These are phyloP conservation scores for Akanthomyces lecanii DNA, from an alignment of 2,329 filamentous ascomycete species.

Conservation along the genomic window DNA sequence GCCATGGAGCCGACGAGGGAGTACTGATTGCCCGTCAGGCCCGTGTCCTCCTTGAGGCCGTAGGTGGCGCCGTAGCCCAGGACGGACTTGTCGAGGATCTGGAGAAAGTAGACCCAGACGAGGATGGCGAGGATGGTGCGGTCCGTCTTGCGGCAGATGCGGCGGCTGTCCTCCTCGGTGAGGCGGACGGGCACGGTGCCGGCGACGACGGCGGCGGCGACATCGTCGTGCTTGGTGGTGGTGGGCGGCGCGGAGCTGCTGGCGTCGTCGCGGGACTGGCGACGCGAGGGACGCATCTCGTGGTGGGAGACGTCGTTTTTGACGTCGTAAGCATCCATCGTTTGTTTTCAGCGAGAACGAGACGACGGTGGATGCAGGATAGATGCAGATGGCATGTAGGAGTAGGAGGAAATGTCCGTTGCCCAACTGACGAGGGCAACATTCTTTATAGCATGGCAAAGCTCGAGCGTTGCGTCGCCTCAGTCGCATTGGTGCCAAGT, in stretches of 20 bases:
- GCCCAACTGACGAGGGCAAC: background rate
- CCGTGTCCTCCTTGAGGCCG: constrained; percentile 45
- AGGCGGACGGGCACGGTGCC: background rate
- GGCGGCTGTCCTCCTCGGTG: constrained; percentile 37
- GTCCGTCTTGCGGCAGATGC: constrained; percentile 59
- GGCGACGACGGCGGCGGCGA: background rate
- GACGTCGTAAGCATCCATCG: constrained; percentile 10
- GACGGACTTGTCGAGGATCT: constrained; percentile 55
- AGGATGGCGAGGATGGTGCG: constrained; percentile 51
- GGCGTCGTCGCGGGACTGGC: background rate
- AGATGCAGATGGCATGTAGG: background rate
- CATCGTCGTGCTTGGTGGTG: constrained; percentile 9
- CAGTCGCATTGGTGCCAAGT: background rate
- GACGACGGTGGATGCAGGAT: background rate
- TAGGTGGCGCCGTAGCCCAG: constrained; percentile 56
- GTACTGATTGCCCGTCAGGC: constrained; percentile 51
- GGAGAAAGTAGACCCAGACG: constrained; percentile 56
- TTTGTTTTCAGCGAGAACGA: background rate
- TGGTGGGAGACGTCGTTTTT: constrained; percentile 18
- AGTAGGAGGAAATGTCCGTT: background rate
- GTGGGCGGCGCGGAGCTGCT: constrained; percentile 1
- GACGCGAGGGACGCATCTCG: constrained; percentile 7
- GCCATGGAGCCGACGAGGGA: constrained; percentile 54
- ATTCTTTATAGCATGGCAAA: background rate
- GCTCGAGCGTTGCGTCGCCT: background rate